Evolutionary conservation across 1,139 yeast genomes (phyloP).

Genomic region (Nakaseomyces delphensis): DNA sequence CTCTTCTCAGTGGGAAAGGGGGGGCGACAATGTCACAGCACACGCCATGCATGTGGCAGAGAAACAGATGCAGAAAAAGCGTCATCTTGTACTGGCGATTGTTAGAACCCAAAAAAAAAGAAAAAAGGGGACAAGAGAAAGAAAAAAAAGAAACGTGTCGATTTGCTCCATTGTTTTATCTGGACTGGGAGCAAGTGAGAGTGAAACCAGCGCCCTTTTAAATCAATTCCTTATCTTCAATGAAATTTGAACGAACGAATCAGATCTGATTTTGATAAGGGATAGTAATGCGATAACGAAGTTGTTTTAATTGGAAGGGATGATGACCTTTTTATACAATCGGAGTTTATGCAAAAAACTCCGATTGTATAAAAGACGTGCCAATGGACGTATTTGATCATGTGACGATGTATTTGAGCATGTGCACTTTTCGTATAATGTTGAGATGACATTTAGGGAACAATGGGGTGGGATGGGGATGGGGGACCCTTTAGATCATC

Average conservation of each 20-base stretch:
- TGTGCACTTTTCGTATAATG: background rate
- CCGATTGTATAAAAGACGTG: background rate
- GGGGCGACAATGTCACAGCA: too few relatives aligned
- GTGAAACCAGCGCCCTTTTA: too few relatives aligned
- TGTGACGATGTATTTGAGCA: background rate
- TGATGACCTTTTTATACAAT: background rate
- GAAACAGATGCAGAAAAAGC: background rate
- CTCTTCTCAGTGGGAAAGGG: too few relatives aligned
- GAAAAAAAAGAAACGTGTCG: background rate
- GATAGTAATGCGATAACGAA: background rate
- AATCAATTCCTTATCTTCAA: too few relatives aligned
- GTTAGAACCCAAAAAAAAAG: background rate
- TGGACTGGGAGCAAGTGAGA: background rate
- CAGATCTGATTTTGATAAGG: background rate
- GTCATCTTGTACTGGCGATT: background rate
- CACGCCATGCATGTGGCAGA: background rate
- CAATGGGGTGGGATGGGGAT: too few relatives aligned
- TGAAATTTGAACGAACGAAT: background rate
- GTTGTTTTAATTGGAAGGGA: background rate
- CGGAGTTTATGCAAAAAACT: background rate
- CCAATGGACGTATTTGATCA: too few relatives aligned
- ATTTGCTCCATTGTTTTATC: background rate
- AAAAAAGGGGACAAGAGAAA: background rate
- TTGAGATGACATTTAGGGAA: background rate
- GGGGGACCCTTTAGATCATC: too few relatives aligned